Percentiles rank a stretch among this genome's conserved stretches.
phyloP scores from a whole-genome alignment of 495 filamentous ascomycete genomes.

The Endocarpon pusillum region DNA sequence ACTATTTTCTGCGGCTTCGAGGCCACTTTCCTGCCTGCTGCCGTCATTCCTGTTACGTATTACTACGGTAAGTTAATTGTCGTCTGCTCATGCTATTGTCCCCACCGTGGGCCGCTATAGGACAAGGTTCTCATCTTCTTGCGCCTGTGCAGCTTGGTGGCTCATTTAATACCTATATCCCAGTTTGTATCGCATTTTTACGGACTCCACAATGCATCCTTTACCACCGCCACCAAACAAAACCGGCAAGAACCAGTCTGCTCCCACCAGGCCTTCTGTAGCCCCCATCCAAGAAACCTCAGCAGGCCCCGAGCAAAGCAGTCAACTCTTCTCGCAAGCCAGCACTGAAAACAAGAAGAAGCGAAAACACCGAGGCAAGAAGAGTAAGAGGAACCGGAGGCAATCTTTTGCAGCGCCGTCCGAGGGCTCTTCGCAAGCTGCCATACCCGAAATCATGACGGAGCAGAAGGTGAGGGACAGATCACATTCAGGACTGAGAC shows the following conservation, averaged over 20 bases:
- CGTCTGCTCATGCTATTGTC: too few relatives aligned
- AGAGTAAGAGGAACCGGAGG: constrained; percentile 42
- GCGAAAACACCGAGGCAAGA: constrained; percentile 32
- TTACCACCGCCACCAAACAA: not conserved
- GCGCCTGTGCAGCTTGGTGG: too few relatives aligned
- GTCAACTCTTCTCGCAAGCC: constrained; percentile 1
- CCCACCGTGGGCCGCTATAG: too few relatives aligned
- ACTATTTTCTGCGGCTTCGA: too few relatives aligned
- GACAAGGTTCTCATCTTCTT: too few relatives aligned
- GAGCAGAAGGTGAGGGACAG: too few relatives aligned
- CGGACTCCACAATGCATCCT: not conserved
- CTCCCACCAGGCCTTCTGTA: not conserved
- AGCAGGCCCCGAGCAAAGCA: not conserved
- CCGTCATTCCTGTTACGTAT: too few relatives aligned
- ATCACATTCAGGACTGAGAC: too few relatives aligned
- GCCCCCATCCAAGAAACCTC: not conserved
- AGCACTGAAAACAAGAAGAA: constrained; percentile 15
- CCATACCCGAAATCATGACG: constrained; percentile 12
- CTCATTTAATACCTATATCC: too few relatives aligned
- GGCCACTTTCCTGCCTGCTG: too few relatives aligned
- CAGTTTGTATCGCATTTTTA: too few relatives aligned
- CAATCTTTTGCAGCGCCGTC: constrained; percentile 43
- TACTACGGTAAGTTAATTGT: too few relatives aligned
- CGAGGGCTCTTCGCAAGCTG: constrained; percentile 18
- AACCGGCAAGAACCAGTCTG: not conserved